Base-by-base conservation (phyloP, 495 filamentous ascomycete genomes). In the Beverwykella pulmonaria region DNA sequence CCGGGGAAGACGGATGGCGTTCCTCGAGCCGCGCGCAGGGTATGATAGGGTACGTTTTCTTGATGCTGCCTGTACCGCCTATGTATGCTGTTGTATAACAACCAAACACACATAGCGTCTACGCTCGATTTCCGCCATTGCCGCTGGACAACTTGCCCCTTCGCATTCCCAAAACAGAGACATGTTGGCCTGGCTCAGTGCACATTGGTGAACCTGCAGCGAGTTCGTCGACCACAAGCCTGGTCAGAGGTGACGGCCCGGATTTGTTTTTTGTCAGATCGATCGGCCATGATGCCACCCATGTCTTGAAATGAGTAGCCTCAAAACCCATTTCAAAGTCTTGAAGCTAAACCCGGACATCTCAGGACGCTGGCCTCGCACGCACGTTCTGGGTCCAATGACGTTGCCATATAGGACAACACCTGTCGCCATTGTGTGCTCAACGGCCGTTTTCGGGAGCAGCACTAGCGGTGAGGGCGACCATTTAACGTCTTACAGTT, bases 221-320 rank as follows among this genome's bases (percentile, higher is more conserved):
- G 17, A n/a, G 15, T 22, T 44, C 26, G 27, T 22, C 26, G 49
- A 32, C 61, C 53, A 27, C 27, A 19, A 29, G 53, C 61, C 61
- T 1, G 61, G 61, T 56, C 22, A 57, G 36, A 56, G 52, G 17
- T 32, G n/a, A 47, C 27, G n/a, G 12, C 9, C 36, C 61, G 2
- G 52, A 17, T 64, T 54, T 49, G 20, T 36, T 56, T 34, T 47
- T 32, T 10, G 26, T 46, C 53, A n/a, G 52, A 57, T 64, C 61
- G 61, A 50, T 57, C 17, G 30, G 61, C 61, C 61, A 52, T 10
- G 26, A 57, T 64, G n/a, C 52, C 39, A 34, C 55, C 52, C 52
- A 20, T 46, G 22, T 39, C 4, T 22, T 48, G 22, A 57, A 56
- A 57, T n/a, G 22, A 36, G 27, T 52, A 64, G 61, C 36, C 17